Percentiles rank a stretch among this genome's conserved stretches.
phyloP scores from a whole-genome alignment of 768 basidiomycete genomes.

The Royoungia palumana region DNA sequence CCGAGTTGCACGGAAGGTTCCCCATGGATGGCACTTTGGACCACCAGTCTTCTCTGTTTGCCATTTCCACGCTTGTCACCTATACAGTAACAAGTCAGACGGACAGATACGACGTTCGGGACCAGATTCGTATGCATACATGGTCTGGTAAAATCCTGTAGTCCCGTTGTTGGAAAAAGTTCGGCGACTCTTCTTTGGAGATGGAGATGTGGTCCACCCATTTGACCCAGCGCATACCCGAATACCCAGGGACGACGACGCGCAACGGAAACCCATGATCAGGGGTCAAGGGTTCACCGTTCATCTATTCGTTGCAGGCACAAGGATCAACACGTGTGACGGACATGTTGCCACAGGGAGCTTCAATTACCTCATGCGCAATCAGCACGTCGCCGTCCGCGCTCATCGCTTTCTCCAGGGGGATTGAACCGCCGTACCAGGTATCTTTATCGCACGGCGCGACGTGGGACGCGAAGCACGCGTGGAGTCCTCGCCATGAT shows the following conservation, averaged over 20 bases:
- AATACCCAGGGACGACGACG: constrained; percentile 63
- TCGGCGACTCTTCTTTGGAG: constrained; percentile 52
- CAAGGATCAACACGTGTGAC: no score
- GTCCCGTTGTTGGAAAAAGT: constrained; percentile 70
- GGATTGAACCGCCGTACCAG: constrained; percentile 63
- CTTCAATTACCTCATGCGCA: constrained; percentile 51
- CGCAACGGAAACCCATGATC: constrained; percentile 67
- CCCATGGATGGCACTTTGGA: constrained; percentile 56
- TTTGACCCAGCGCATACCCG: constrained; percentile 74
- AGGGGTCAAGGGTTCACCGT: constrained; percentile 51
- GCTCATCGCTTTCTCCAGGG: constrained; percentile 48
- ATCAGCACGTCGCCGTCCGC: constrained; percentile 51
- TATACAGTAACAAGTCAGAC: background rate
- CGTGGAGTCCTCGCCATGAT: constrained; percentile 39
- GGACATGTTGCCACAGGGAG: background rate
- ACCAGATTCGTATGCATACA: constrained; percentile 27
- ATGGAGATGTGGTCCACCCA: constrained; percentile 65
- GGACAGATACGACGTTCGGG: background rate
- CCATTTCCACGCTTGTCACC: constrained; percentile 27
- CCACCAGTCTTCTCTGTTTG: constrained; percentile 39
- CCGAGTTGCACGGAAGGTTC: constrained; percentile 58
- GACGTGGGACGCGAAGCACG: constrained; percentile 58
- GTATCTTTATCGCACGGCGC: constrained; percentile 59
- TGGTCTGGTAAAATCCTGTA: constrained; percentile 61
- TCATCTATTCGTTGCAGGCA: constrained; percentile 45